Conservation (phyloP, 345 rosid species). For the Angophora floribunda region DNA sequence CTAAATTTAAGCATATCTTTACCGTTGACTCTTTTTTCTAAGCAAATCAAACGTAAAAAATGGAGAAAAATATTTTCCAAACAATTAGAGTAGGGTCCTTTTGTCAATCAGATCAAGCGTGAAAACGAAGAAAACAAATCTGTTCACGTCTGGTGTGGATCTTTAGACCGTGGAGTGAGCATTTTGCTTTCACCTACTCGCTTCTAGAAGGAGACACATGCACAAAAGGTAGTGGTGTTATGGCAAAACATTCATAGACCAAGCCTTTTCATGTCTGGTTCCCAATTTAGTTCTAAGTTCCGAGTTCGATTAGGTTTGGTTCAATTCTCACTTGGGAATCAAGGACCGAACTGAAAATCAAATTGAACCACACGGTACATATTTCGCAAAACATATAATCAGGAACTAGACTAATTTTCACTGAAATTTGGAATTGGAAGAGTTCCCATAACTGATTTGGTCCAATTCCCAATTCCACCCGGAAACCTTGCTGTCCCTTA, state of each 20-base stretch:
- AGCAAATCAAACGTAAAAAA: too few species aligned
- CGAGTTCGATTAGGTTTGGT: too few species aligned
- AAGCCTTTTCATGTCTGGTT: neutral
- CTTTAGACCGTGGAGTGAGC: neutral
- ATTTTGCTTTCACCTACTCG: neutral
- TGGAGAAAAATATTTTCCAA: too few species aligned
- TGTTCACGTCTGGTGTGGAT: neutral
- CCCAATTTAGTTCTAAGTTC: neutral
- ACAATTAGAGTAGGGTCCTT: too few species aligned
- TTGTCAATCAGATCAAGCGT: neutral
- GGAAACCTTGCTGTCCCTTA: neutral
- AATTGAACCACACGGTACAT: neutral
- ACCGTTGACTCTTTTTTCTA: too few species aligned
- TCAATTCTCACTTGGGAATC: too few species aligned
- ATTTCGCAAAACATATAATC: neutral
- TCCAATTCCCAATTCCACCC: neutral
- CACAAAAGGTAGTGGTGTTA: neutral
- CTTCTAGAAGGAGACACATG: neutral
- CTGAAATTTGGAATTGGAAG: neutral
- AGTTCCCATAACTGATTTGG: neutral
- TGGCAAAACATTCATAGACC: neutral
- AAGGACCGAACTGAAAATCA: too few species aligned
- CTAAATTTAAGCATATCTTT: too few species aligned
- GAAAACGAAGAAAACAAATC: neutral
- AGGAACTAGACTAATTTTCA: neutral